These are phyloP conservation scores for Linaria vulgaris DNA, from an alignment of 257 asterid species.

Conservation along the genomic window DNA sequence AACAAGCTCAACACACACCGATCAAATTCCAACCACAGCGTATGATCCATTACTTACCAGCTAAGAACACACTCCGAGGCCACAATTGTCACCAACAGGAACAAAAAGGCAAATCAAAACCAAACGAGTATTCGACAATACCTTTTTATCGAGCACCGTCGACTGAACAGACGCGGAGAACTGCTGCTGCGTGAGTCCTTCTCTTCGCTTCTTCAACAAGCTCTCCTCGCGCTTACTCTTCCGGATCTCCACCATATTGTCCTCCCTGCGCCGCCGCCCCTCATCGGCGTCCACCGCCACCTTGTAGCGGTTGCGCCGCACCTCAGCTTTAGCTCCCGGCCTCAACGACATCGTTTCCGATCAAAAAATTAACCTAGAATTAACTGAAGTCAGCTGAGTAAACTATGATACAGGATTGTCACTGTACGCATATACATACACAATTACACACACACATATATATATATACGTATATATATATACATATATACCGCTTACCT, in stretches of 20 bases:
- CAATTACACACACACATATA: background rate
- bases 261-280: conserved; percentile 92
- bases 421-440: too few species aligned
- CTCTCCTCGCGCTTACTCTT: conserved; percentile 89
- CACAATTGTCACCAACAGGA: too few species aligned
- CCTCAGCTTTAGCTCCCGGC: conserved; percentile 82
- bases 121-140: background rate
- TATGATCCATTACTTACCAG: too few species aligned
- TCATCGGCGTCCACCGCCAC: conserved; percentile 96
- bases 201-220: conserved; percentile 86
- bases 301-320: conserved; percentile 87
- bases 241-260: conserved; percentile 95
- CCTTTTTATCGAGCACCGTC: conserved; percentile 70
- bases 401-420: background rate
- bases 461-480: background rate
- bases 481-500: too few species aligned
- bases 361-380: background rate
- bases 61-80: too few species aligned
- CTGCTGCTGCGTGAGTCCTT: conserved; percentile 66
- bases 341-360: conserved; percentile 76
- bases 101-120: too few species aligned
- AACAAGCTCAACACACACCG: too few species aligned
- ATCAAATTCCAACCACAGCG: too few species aligned
- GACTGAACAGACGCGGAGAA: conserved; percentile 50
- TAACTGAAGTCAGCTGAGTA: background rate